Percentiles rank a stretch among this genome's conserved stretches.
Conservation (phyloP, 768 basidiomycete genomes). For the Tulasnella sp. region DNA sequence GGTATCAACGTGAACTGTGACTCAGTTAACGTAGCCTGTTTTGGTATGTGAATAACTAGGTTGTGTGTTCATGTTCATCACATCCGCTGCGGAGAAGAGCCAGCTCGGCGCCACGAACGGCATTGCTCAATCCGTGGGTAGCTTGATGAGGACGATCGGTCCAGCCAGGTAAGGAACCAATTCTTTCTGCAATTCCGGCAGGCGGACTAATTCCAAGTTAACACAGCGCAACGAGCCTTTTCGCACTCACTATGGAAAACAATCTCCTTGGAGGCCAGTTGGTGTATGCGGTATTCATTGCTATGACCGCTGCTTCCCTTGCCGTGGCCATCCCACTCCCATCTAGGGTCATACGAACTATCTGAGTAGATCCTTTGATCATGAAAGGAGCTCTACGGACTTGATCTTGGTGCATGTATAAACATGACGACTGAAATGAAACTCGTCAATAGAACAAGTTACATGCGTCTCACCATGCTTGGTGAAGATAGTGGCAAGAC, state of each 20-base stretch:
- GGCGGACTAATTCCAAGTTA: too few relatives aligned
- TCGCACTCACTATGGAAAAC: conserved; percentile 13
- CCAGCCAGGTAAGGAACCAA: too few relatives aligned
- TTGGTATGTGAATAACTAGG: not conserved
- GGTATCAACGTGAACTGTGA: too few relatives aligned
- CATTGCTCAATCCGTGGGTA: conserved; percentile 11
- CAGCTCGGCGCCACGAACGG: conserved; percentile 16
- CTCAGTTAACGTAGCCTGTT: too few relatives aligned
- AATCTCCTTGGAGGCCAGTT: conserved; percentile 15
- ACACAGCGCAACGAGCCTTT: conserved; percentile 15
- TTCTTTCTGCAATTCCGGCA: too few relatives aligned
- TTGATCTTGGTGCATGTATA: too few relatives aligned
- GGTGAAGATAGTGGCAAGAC: conserved; percentile 47
- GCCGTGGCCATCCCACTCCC: conserved; percentile 6
- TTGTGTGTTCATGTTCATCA: conserved; percentile 16
- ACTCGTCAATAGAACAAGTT: too few relatives aligned
- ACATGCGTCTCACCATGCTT: conserved; percentile 49
- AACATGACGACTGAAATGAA: too few relatives aligned
- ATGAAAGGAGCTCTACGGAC: too few relatives aligned
- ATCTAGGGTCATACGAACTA: not conserved
- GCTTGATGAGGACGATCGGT: conserved; percentile 12
- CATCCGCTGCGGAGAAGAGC: conserved; percentile 13
- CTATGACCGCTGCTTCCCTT: not conserved
- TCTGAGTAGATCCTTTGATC: too few relatives aligned
- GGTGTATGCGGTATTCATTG: conserved; percentile 2